These are phyloP conservation scores for Dimargaris verticillata DNA, from an alignment of 192 early-diverging fungal species.

Conservation along the genomic window DNA sequence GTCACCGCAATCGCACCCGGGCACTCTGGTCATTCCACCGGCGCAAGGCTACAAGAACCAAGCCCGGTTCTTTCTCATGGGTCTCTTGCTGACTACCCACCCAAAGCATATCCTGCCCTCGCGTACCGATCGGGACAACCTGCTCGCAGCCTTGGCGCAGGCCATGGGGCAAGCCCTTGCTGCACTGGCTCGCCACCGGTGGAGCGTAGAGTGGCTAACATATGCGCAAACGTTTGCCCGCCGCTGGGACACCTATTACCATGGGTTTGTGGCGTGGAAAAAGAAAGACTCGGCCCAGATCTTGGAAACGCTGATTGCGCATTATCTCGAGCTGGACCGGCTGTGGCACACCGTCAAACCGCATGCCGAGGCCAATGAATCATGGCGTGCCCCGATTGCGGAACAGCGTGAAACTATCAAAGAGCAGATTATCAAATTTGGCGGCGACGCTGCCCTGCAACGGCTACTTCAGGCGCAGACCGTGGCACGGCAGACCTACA, in stretches of 20 bases:
- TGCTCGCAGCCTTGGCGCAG: background rate
- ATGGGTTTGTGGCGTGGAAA: conserved; percentile 57
- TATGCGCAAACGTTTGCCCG: conserved; percentile 23
- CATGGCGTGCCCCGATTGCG: conserved; percentile 43
- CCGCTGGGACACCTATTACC: conserved; percentile 39
- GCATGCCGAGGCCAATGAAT: conserved; percentile 28
- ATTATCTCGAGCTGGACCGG: conserved; percentile 46
- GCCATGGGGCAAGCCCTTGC: background rate
- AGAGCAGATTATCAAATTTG: conserved; percentile 28
- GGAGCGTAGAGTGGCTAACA: background rate
- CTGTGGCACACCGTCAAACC: conserved; percentile 41
- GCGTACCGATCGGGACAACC: background rate
- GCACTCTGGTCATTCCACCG: background rate
- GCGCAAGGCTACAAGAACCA: background rate
- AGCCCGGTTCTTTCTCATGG: conserved; percentile 8
- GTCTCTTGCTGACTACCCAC: background rate
- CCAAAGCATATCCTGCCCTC: conserved; percentile 3
- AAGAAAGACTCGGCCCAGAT: conserved; percentile 39
- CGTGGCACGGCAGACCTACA: conserved; percentile 7
- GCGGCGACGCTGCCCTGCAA: conserved; percentile 24
- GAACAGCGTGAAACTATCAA: conserved; percentile 37
- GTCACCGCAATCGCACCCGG: no score
- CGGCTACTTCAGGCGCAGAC: conserved; percentile 17
- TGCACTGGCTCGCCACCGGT: background rate
- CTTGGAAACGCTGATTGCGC: conserved; percentile 41